These are phyloP conservation scores for Phialemonium atrogriseum DNA, from an alignment of 2,329 filamentous ascomycete species.

Conservation along the genomic window DNA sequence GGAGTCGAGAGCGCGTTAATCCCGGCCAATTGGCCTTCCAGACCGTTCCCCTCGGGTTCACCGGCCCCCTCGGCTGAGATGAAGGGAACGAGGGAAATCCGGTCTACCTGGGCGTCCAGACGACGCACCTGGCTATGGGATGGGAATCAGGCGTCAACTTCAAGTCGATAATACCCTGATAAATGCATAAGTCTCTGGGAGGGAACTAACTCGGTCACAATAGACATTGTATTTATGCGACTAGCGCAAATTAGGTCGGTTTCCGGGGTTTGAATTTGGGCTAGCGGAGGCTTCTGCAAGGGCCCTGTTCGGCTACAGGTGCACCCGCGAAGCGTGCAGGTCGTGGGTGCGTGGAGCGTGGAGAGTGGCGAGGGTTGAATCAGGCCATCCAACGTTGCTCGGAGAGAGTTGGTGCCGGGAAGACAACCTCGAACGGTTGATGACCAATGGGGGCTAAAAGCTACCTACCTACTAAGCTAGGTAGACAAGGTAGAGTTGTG, in stretches of 20 bases:
- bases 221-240: constrained; percentile 27
- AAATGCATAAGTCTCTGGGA: not conserved
- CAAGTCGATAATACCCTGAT: constrained; percentile 9
- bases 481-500: too few relatives aligned
- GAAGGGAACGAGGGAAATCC: constrained; percentile 41
- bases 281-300: not conserved
- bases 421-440: constrained; percentile 6
- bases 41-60: constrained; percentile 15
- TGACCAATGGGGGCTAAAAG: constrained; percentile 7
- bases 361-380: constrained; percentile 12
- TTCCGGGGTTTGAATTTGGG: constrained; percentile 7
- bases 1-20: constrained; percentile 41
- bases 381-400: constrained; percentile 14
- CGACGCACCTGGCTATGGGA: constrained; percentile 48
- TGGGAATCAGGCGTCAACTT: constrained; percentile 11
- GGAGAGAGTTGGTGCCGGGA: constrained; percentile 12
- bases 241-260: constrained; percentile 8
- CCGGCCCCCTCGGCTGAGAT: constrained; percentile 30
- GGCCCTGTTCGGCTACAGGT: too few relatives aligned
- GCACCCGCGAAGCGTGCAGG: too few relatives aligned
- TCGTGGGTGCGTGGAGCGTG: constrained; percentile 15
- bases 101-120: constrained; percentile 58
- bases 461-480: too few relatives aligned
- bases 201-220: constrained; percentile 34
- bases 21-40: too few relatives aligned